Evolutionary conservation across 768 basidiomycete genomes (phyloP).

Genomic region (Suillus lakei): DNA sequence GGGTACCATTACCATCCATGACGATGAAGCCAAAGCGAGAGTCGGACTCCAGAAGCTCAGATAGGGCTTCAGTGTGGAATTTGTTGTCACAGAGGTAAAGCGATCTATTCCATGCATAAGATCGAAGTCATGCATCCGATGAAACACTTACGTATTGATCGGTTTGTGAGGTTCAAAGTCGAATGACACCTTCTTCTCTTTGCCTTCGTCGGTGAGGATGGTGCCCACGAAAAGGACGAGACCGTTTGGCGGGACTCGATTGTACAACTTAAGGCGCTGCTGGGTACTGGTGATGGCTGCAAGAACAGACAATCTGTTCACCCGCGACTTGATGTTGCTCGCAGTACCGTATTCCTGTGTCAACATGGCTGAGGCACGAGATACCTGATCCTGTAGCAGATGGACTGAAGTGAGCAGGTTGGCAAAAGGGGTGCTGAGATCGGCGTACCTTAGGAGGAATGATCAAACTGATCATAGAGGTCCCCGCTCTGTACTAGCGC

Average conservation of each 20-base stretch:
- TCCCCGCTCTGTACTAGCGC: conserved; percentile 72
- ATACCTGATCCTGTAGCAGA: conserved; percentile 80
- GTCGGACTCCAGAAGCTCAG: conserved; percentile 96
- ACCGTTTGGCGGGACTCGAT: conserved; percentile 94
- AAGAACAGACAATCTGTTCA: conserved; percentile 95
- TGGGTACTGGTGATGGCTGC: conserved; percentile 99
- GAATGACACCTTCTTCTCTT: conserved; percentile 99
- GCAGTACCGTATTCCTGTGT: conserved; percentile 98
- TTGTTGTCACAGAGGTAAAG: conserved; percentile 99
- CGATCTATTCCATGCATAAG: conserved; percentile 56
- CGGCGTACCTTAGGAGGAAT: conserved; percentile 85
- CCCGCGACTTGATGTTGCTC: conserved; percentile 99
- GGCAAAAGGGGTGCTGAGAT: conserved; percentile 13
- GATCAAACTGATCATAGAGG: conserved; percentile 98
- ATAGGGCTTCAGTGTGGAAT: conserved; percentile 97
- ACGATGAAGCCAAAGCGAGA: conserved; percentile 99
- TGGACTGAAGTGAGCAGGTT: conserved; percentile 9
- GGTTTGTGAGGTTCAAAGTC: conserved; percentile 99
- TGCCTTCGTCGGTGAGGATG: conserved; percentile 96
- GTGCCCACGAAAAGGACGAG: conserved; percentile 98
- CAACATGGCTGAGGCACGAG: conserved; percentile 92
- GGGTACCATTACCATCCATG: conserved; percentile 98
- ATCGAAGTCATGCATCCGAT: conserved; percentile 6
- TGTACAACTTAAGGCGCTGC: conserved; percentile 96
- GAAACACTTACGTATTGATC: conserved; percentile 85